Evolutionary conservation across 352 stramenopile species (phyloP).

Genomic region (Globisporangium mamillatum): DNA sequence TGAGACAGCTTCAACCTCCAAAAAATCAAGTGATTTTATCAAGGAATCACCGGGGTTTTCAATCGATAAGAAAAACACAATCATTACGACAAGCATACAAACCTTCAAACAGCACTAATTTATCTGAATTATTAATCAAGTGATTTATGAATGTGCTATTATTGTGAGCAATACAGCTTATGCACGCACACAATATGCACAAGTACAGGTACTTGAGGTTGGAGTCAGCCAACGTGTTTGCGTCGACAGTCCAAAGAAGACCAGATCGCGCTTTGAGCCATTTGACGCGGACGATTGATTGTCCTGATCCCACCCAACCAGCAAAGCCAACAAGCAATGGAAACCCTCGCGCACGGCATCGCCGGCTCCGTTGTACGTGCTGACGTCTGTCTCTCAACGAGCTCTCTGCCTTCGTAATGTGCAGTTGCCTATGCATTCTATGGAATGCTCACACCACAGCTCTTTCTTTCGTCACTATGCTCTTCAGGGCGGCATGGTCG

Average conservation of each 20-base stretch:
- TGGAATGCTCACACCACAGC: background rate
- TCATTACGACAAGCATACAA: too few species aligned
- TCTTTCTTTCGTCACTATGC: background rate
- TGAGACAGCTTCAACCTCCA: too few species aligned
- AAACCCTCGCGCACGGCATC: constrained; percentile 65
- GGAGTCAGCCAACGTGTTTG: too few species aligned
- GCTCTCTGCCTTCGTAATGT: background rate
- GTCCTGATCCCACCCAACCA: background rate
- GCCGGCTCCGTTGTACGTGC: constrained; percentile 50
- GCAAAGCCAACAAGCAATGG: constrained; percentile 29
- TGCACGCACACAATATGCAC: too few species aligned
- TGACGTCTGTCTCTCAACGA: background rate
- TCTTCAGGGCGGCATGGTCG: constrained; percentile 55
- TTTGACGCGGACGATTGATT: background rate
- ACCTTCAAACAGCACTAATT: too few species aligned
- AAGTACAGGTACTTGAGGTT: too few species aligned
- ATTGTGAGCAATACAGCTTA: too few species aligned
- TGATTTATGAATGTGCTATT: too few species aligned
- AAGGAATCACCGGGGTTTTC: too few species aligned
- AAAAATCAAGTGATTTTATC: too few species aligned
- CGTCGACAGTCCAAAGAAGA: background rate
- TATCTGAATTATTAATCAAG: too few species aligned
- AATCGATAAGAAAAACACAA: too few species aligned
- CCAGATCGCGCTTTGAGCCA: background rate
- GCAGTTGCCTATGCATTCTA: background rate